Conservation (phyloP, 1,139 yeast species). For the Saccharomyces pastorianus region DNA sequence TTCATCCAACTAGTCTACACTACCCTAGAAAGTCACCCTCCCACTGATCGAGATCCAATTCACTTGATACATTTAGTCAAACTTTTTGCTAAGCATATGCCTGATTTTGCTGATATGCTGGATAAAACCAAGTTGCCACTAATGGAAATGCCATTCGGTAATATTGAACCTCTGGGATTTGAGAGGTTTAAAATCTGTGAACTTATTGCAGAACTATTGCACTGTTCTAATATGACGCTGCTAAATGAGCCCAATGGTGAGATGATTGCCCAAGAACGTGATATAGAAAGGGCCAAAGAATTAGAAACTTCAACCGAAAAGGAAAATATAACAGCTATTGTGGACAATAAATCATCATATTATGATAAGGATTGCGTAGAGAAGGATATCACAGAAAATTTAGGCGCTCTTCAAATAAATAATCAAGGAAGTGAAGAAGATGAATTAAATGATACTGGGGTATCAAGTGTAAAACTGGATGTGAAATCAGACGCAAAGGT, state of each 20-base stretch:
- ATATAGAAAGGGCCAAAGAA: slow-evolving; percentile 42
- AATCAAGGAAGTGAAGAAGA: slow-evolving; percentile 4
- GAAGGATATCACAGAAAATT: background rate
- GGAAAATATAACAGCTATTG: background rate
- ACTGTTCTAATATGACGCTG: slow-evolving; percentile 91
- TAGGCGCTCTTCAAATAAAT: background rate
- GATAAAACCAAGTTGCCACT: slow-evolving; percentile 30
- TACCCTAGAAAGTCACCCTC: slow-evolving; percentile 86
- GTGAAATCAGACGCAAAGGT: slow-evolving; percentile 13
- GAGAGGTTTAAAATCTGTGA: slow-evolving; percentile 94
- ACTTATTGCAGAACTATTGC: slow-evolving; percentile 84
- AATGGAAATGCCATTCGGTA: slow-evolving; percentile 62
- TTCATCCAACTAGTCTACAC: slow-evolving; percentile 79
- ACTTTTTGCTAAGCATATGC: slow-evolving; percentile 68
- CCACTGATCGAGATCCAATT: slow-evolving; percentile 88
- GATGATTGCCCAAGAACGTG: slow-evolving; percentile 67
- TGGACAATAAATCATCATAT: background rate
- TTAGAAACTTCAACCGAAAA: slow-evolving; percentile 1
- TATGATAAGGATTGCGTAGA: background rate
- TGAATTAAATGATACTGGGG: slow-evolving; percentile 6
- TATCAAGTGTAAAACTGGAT: slow-evolving; percentile 10
- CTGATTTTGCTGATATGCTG: slow-evolving; percentile 54
- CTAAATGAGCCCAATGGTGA: slow-evolving; percentile 80
- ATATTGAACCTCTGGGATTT: slow-evolving; percentile 84
- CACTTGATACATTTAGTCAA: slow-evolving; percentile 80